Evolutionary conservation across 495 filamentous ascomycete genomes (phyloP).

Genomic region (Xanthoparmelia taractica): DNA sequence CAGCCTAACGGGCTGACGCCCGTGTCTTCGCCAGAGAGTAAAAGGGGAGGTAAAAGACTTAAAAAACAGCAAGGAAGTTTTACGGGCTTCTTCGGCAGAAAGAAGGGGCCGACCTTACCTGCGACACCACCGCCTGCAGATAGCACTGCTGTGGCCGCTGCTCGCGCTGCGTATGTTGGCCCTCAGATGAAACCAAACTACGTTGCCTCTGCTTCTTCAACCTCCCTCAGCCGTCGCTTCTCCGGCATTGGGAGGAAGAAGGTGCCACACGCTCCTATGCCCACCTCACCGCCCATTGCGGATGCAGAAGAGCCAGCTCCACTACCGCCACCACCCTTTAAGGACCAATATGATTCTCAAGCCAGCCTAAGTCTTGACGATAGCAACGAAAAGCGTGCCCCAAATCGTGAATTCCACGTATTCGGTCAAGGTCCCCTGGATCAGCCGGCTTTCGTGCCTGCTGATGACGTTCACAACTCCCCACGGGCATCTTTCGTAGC

Average conservation of each 20-base stretch:
- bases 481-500: slow-evolving; percentile 67
- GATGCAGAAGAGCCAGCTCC: slow-evolving; percentile 14
- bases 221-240: slow-evolving; percentile 22
- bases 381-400: slow-evolving; percentile 57
- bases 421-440: slow-evolving; percentile 94
- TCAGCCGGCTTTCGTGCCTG: slow-evolving; percentile 75
- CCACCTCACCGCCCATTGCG: slow-evolving; percentile 25
- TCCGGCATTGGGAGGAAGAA: slow-evolving; percentile 24
- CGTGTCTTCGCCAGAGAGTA: slow-evolving; percentile 22
- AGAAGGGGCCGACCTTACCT: slow-evolving; percentile 31
- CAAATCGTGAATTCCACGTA: slow-evolving; percentile 64
- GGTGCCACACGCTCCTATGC: slow-evolving; percentile 6
- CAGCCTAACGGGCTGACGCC: slow-evolving; percentile 6
- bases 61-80: slow-evolving; percentile 46
- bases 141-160: slow-evolving; percentile 39
- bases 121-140: slow-evolving; percentile 16
- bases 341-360: slow-evolving; percentile 20
- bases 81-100: slow-evolving; percentile 46
- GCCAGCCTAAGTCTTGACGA: slow-evolving; percentile 40
- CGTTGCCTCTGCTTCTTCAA: slow-evolving; percentile 7
- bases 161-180: slow-evolving; percentile 43
- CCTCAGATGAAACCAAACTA: slow-evolving; percentile 21
- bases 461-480: slow-evolving; percentile 44
- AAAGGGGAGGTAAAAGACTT: slow-evolving; percentile 31
- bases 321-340: slow-evolving; percentile 13